Evolutionary conservation across 1,284 basidiomycete species (phyloP), one percentile per base, ranked within the genome.

Genomic region (Rhodofomes roseus): DNA sequence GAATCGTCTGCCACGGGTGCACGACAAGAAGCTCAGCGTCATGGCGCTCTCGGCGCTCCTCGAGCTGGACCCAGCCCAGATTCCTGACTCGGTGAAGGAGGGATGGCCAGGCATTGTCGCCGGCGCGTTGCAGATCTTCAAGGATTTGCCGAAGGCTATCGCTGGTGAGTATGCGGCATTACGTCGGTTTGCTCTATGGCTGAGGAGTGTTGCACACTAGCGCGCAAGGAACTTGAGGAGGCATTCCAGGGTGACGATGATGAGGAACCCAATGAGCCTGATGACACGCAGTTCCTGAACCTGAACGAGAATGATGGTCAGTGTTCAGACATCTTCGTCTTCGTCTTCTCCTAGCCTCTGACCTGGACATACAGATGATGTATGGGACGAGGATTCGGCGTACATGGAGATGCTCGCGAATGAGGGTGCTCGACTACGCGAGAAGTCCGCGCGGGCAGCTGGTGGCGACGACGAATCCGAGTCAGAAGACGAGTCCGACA

Each of bases 11-110:
- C 90, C 90, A 2, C 83, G 93, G n/a, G 92, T 96, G 40, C 93
- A 96, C 71, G 93, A 96, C 74, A 94, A 94, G 82, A 95, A 92
- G 73, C 78, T 96, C 59, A 85, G 84, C 62, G 83, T 95, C 55
- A 72, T 92, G 60, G 85, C 93, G 9, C 75, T 96, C 61, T 91
- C 86, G 63, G 84, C 85, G 41, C 71, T 93, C 59, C 77, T 95
- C 69, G 89, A 92, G 71, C 75, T 92, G 71, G 78, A 86, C 20
- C 79, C 83, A 1, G 70, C 72, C 16, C 69, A 72, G 31, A 79
- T 93, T 31, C 90, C 91, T 1, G 77, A 80, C 34, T 73, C 73
- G 22, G 70, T 92, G 63, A 80, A 80, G 62, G 83, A 84, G 16
- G 90, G 87, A 11, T 94, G 90, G 90, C 82, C 82, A 43, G 82